Evolutionary conservation across 345 rosid species (phyloP).

Genomic region (Sonneratia alba): DNA sequence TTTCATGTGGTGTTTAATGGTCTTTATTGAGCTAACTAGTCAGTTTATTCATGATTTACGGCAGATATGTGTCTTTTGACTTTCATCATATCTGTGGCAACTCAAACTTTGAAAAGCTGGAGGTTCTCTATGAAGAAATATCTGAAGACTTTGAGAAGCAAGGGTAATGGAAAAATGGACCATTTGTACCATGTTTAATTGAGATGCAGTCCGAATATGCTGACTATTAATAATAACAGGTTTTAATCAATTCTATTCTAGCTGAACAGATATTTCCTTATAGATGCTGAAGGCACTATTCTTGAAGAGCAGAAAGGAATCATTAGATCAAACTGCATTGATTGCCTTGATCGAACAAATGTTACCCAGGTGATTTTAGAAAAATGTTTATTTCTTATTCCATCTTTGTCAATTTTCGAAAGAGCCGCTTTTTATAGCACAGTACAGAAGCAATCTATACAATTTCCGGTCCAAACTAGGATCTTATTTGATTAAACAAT

Average conservation of each 20-base stretch:
- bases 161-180: constrained; percentile 42
- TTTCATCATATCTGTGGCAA: constrained; percentile 77
- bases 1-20: too few relatives aligned
- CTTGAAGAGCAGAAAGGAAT: constrained; percentile 84
- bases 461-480: too few relatives aligned
- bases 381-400: too few relatives aligned
- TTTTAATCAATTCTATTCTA: constrained; percentile 46
- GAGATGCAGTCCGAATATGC: constrained; percentile 1
- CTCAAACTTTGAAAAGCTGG: constrained; percentile 67
- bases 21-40: not conserved
- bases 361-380: too few relatives aligned
- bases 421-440: too few relatives aligned
- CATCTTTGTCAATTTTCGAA: too few relatives aligned
- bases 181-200: not conserved
- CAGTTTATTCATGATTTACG: not conserved
- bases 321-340: constrained; percentile 53
- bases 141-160: constrained; percentile 68
- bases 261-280: constrained; percentile 82
- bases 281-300: constrained; percentile 56
- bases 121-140: constrained; percentile 62
- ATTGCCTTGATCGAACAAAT: too few relatives aligned
- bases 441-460: too few relatives aligned
- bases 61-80: constrained; percentile 81
- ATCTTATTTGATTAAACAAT: too few relatives aligned
- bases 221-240: constrained; percentile 17